Base-by-base conservation (phyloP, 1,284 basidiomycete species). In the Cystobasidium sp. region DNA sequence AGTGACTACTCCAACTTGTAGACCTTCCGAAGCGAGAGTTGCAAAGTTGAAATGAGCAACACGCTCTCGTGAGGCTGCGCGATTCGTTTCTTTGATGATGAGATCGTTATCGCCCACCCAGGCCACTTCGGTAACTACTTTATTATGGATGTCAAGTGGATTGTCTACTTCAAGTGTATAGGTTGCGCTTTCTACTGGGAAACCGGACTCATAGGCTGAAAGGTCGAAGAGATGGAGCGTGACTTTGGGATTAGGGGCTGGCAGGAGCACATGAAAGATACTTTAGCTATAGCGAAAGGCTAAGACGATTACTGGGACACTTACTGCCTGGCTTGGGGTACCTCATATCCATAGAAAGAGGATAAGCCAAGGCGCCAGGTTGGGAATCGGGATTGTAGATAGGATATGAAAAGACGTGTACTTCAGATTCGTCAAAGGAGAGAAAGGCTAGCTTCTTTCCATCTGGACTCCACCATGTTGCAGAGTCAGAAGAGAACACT, bases 401-500 rank as follows among this genome's bases (percentile, higher is more conserved):
- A 3, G 94, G 94, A 82, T 93, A 92, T 63, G 86, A 87, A 84
- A 89, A 99, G 79, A 92, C 90, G 61, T 90, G 88, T 0, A 99
- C 96, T 0, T 86, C 84, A 0, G 91, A 91, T 84, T 98, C 96
- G 82, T 99, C 93, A 75, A 93, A 89, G 16, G 88, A 84, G 52
- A 98, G 87, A 84, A 90, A 99, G 0, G 94, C 92, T 47, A 98
- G 78, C 76, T 90, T 90, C 10, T 86, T 84, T 0, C 90, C 90
- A 78, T 91, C 88, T 0, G 94, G 94, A 39, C 91, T 90, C 90
- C 93, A 97, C 94, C 94, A 98, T 7, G 96, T 84, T 0, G 94
- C 90, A 65, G 83, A 89, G 79, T 94, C 88, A 46, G 84, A 81
- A 5, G 85, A 84, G 77, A 94, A 91, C 31, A 98, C 88, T 81